Conservation (phyloP, 1,139 yeast species). For the Zygosaccharomyces pseudobailii region DNA sequence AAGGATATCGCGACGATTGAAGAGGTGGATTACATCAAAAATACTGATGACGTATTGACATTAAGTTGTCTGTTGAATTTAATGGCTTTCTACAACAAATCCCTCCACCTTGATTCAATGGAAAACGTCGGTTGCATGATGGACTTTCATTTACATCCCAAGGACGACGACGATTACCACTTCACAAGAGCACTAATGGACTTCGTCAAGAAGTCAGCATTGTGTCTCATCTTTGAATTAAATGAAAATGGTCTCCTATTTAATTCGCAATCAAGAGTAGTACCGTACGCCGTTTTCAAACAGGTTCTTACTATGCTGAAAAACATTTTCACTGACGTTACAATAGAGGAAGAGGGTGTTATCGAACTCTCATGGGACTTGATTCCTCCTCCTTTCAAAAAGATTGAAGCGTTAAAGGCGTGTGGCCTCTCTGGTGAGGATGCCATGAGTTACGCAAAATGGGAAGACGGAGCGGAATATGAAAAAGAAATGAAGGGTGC, state of each 20-base stretch:
- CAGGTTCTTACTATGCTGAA: constrained; percentile 28
- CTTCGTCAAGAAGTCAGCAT: constrained; percentile 22
- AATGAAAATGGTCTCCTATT: constrained; percentile 19
- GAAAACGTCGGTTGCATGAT: constrained; percentile 27
- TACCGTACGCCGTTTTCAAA: constrained; percentile 34
- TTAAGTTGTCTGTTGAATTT: constrained; percentile 42
- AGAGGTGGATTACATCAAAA: constrained; percentile 39
- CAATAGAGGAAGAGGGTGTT: constrained; percentile 35
- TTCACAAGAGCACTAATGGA: constrained; percentile 23
- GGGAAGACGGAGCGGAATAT: constrained; percentile 1
- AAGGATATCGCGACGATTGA: constrained; percentile 35
- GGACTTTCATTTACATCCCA: constrained; percentile 21
- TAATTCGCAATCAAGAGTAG: constrained; percentile 18
- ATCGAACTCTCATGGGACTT: constrained; percentile 43
- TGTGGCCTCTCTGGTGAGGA: constrained; percentile 25
- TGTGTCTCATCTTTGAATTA: constrained; percentile 22
- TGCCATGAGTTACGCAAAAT: constrained; percentile 23
- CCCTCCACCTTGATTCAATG: constrained; percentile 33
- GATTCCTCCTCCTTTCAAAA: constrained; percentile 26
- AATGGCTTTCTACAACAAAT: constrained; percentile 41
- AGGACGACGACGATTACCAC: constrained; percentile 23
- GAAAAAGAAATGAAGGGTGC: constrained; percentile 25
- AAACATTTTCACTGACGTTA: constrained; percentile 23
- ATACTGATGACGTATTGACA: constrained; percentile 38
- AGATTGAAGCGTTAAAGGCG: constrained; percentile 19